Percentiles rank a stretch among this genome's conserved stretches.
These are phyloP conservation scores for Trypanosoma theileri DNA, from an alignment of 208 protist species.

Conservation along the genomic window DNA sequence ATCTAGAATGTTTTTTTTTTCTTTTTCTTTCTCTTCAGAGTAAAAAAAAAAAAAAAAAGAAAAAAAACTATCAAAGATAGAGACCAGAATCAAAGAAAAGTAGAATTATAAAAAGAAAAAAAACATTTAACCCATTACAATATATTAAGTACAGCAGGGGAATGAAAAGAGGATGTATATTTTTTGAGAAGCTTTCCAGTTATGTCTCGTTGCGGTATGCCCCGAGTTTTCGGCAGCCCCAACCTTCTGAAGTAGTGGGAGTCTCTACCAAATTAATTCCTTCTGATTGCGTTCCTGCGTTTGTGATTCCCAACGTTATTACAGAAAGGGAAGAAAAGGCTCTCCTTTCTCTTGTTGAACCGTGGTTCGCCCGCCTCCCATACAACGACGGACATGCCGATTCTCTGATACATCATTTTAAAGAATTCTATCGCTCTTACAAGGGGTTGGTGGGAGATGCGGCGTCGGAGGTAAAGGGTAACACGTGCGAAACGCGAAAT, in stretches of 20 bases:
- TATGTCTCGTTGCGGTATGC: slow-evolving; percentile 72
- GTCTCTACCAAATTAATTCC: slow-evolving; percentile 65
- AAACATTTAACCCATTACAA: neutral
- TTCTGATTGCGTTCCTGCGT: slow-evolving; percentile 65
- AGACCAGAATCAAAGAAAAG: neutral
- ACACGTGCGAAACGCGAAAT: too few relatives aligned
- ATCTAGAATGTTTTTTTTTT: too few relatives aligned
- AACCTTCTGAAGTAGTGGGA: slow-evolving; percentile 61
- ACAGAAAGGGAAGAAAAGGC: slow-evolving; percentile 61
- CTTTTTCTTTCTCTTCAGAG: too few relatives aligned
- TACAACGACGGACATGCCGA: slow-evolving; percentile 78
- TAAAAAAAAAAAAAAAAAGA: too few relatives aligned
- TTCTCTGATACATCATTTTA: slow-evolving; percentile 85
- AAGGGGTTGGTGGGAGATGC: slow-evolving; percentile 37
- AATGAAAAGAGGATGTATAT: slow-evolving; percentile 4
- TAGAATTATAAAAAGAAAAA: neutral
- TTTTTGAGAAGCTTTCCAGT: slow-evolving; percentile 15
- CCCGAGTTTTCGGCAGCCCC: slow-evolving; percentile 69
- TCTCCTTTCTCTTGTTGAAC: slow-evolving; percentile 50
- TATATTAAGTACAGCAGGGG: neutral
- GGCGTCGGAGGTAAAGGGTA: neutral
- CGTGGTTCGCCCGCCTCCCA: slow-evolving; percentile 75
- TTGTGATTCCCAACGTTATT: slow-evolving; percentile 76
- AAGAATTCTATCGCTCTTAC: slow-evolving; percentile 86
- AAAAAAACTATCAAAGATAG: too few relatives aligned